These are phyloP conservation scores for Annulohypoxylon truncatum DNA, from an alignment of 2,329 filamentous ascomycete species.

Conservation along the genomic window DNA sequence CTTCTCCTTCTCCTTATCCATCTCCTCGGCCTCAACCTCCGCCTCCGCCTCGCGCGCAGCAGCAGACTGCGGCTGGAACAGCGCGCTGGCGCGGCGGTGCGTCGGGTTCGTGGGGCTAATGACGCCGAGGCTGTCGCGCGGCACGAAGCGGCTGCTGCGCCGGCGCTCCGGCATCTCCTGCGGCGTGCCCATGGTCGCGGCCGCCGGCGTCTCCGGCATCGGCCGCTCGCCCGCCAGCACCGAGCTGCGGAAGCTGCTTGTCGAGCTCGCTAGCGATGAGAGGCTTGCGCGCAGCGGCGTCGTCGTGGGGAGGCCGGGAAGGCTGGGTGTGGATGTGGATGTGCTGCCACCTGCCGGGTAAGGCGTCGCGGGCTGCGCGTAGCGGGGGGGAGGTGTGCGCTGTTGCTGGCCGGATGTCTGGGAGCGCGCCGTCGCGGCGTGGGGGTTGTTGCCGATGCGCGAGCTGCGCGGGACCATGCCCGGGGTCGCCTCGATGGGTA, in stretches of 20 bases:
- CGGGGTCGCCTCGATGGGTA: not conserved
- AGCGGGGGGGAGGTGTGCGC: not conserved
- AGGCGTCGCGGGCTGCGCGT: not conserved
- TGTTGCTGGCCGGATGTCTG: no score
- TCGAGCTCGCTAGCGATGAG: not conserved
- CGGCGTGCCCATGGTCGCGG: not conserved
- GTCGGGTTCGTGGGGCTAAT: not conserved
- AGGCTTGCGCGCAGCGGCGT: not conserved
- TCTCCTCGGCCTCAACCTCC: not conserved
- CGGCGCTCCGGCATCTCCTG: slow-evolving; percentile 7
- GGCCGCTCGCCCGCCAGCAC: not conserved
- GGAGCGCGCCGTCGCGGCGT: no score
- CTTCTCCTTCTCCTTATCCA: not conserved
- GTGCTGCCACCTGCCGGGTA: not conserved
- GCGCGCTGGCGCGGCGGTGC: not conserved
- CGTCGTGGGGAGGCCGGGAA: not conserved
- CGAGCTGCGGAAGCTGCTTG: not conserved
- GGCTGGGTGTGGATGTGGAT: not conserved
- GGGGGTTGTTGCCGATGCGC: not conserved
- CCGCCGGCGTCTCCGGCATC: not conserved
- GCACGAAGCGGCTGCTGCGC: not conserved
- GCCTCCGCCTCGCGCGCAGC: not conserved
- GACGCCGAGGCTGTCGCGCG: not conserved
- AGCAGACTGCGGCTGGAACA: not conserved
- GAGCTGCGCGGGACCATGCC: not conserved